Evolutionary conservation across 2,329 filamentous ascomycete genomes (phyloP).

Genomic region (Ascochyta koolunga): DNA sequence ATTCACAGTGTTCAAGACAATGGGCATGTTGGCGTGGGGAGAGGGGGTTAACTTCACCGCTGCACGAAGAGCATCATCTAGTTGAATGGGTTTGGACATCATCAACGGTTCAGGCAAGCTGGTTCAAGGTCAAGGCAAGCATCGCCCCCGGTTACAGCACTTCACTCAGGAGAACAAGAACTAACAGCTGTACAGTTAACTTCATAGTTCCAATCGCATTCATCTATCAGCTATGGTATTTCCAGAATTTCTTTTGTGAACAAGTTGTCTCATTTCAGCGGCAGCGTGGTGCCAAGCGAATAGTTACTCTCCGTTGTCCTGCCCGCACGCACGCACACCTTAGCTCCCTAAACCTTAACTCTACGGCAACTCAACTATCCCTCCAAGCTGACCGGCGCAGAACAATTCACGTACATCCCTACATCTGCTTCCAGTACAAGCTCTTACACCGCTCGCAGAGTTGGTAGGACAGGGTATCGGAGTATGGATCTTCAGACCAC

Average conservation of each 20-base stretch:
- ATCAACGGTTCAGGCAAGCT: not conserved
- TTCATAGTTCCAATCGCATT: not conserved
- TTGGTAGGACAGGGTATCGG: too few relatives aligned
- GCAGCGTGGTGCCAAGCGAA: slow-evolving; percentile 1
- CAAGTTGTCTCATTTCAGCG: not conserved
- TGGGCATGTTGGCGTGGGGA: not conserved
- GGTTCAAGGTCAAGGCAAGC: not conserved
- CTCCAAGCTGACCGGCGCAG: not conserved
- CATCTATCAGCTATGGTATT: not conserved
- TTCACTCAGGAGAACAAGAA: not conserved
- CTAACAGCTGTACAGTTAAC: slow-evolving; percentile 4
- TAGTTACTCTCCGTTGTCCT: not conserved
- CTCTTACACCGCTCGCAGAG: not conserved
- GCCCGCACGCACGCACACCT: not conserved
- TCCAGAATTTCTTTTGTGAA: not conserved
- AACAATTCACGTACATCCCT: not conserved
- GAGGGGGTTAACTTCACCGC: not conserved
- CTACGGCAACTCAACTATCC: not conserved
- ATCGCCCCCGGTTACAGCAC: not conserved
- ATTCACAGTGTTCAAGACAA: not conserved
- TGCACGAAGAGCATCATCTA: not conserved
- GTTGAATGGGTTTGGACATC: not conserved
- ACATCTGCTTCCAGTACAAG: not conserved
- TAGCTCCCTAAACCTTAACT: slow-evolving; percentile 4
- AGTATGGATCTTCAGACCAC: not conserved